phyloP scores from a whole-genome alignment of 768 basidiomycete species.

The Tulasnella sp. region DNA sequence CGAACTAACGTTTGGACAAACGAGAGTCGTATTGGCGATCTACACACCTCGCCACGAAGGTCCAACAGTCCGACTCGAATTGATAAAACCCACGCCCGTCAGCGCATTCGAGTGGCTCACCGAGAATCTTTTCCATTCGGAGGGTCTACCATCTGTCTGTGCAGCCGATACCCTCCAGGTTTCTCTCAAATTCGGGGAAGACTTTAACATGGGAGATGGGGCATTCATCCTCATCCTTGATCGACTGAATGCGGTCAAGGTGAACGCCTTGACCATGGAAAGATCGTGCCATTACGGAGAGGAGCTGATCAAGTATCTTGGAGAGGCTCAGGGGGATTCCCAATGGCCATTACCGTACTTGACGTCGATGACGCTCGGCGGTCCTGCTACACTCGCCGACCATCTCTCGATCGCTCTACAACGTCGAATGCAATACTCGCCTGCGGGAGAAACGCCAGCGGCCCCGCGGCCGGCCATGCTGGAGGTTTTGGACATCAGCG shows the following conservation, averaged over 20 bases:
- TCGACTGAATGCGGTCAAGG: not conserved
- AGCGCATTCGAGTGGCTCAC: not conserved
- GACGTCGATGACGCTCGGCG: not conserved
- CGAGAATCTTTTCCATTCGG: not conserved
- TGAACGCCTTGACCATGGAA: not conserved
- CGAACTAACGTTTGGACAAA: not conserved
- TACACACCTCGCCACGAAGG: not conserved
- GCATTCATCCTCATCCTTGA: not conserved
- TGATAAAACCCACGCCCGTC: not conserved
- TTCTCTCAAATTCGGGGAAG: not conserved
- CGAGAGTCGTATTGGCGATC: not conserved
- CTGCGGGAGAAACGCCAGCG: too few species aligned
- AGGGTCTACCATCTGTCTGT: not conserved
- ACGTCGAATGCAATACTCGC: not conserved
- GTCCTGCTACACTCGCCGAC: not conserved
- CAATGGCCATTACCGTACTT: not conserved
- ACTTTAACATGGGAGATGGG: not conserved
- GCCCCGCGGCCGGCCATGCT: not conserved
- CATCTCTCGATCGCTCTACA: not conserved
- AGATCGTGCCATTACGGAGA: not conserved
- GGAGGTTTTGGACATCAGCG: not conserved
- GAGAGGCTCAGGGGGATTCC: not conserved
- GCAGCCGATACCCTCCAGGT: not conserved
- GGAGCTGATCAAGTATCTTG: not conserved
- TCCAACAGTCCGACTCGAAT: not conserved